Conservation (phyloP, 1,284 basidiomycete genomes). For the Irpex sp. region DNA sequence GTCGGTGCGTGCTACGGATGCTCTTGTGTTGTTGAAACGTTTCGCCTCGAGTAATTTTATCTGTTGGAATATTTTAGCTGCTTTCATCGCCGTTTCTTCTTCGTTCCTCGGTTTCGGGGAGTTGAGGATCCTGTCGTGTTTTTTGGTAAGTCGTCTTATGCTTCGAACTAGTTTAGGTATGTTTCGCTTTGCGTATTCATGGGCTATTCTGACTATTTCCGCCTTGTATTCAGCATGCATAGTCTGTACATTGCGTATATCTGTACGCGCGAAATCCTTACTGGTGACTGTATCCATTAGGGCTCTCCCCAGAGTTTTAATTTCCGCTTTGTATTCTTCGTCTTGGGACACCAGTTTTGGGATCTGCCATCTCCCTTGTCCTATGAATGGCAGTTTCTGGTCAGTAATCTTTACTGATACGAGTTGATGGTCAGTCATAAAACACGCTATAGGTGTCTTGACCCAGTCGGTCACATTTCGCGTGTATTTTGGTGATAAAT, state of each 20-base stretch:
- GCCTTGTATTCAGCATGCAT: neutral
- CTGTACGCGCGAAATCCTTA: neutral
- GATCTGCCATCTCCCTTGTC: neutral
- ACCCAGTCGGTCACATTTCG: neutral
- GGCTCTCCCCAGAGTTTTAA: neutral
- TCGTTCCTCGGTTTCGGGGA: neutral
- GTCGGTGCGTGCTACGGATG: neutral
- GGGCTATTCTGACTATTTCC: neutral
- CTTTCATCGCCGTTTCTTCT: neutral
- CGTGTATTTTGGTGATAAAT: neutral
- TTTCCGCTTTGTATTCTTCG: neutral
- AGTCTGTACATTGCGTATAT: neutral
- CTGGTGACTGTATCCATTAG: neutral
- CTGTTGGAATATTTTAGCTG: neutral
- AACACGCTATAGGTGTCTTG: neutral
- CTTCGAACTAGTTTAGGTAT: neutral
- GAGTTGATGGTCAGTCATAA: conserved; percentile 23
- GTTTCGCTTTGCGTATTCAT: neutral
- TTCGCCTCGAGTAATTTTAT: neutral
- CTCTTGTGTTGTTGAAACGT: neutral
- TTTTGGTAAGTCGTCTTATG: neutral
- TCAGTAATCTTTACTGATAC: neutral
- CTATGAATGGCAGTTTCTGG: neutral
- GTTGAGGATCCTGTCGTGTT: neutral
- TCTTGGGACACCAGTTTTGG: neutral